Percentiles rank a stretch among this genome's conserved stretches.
Evolutionary conservation across 148 eudicot species (phyloP).

Genomic region (Rhododendron henanense): DNA sequence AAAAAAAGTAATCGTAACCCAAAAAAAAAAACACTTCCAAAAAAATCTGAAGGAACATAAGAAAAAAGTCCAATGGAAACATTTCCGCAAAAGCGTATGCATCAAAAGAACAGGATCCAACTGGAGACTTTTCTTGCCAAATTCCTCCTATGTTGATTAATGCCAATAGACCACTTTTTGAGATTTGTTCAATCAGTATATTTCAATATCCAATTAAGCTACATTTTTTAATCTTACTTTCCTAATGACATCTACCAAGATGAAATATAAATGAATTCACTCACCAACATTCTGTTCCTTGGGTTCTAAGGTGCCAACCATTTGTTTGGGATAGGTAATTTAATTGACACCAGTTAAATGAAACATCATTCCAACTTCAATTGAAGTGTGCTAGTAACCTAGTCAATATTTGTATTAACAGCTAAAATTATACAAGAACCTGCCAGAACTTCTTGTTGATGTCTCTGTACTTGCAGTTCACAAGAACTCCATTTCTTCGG

Average conservation of each 20-base stretch:
- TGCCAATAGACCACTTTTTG: neutral
- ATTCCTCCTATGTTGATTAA: neutral
- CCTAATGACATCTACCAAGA: neutral
- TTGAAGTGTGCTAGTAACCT: neutral
- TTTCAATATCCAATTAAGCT: neutral
- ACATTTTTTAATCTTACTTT: neutral
- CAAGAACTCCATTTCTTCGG: conserved; percentile 55
- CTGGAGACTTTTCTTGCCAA: neutral
- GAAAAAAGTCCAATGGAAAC: neutral
- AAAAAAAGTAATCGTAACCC: too few species aligned
- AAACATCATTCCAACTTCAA: neutral
- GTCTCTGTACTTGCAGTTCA: conserved; percentile 86
- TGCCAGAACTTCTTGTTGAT: conserved; percentile 80
- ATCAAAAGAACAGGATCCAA: neutral
- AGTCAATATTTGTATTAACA: neutral
- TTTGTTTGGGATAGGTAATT: neutral
- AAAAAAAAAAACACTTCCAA: too few species aligned
- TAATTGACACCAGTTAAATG: neutral
- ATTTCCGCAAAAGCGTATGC: neutral
- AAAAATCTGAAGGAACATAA: too few species aligned
- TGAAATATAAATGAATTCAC: neutral
- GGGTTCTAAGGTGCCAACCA: neutral
- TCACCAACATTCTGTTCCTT: neutral
- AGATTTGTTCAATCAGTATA: neutral
- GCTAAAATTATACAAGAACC: conserved; percentile 35